Conservation (phyloP, 192 early-diverging fungal species). For the Coemansia sp. region DNA sequence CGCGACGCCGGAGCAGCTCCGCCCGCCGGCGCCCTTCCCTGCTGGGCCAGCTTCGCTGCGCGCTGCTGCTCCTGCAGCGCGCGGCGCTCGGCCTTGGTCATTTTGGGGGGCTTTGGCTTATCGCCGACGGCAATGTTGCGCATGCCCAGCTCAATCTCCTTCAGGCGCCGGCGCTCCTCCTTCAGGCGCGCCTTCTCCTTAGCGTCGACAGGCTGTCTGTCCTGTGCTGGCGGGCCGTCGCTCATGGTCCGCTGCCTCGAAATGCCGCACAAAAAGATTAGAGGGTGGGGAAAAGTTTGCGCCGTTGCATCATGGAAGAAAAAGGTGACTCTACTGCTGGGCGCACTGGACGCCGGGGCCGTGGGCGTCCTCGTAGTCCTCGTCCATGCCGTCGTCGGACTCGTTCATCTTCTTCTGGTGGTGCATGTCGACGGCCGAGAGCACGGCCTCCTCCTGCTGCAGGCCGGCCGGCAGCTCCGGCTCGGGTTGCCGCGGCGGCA, state of each 20-base stretch:
- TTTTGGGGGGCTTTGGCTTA: constrained; percentile 49
- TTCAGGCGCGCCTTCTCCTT: constrained; percentile 22
- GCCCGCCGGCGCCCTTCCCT: constrained; percentile 12
- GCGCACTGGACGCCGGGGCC: constrained; percentile 91
- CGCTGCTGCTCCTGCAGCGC: constrained; percentile 79
- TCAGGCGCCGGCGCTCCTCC: constrained; percentile 35
- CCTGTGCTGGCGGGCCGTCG: constrained; percentile 4
- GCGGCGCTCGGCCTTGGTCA: constrained; percentile 88
- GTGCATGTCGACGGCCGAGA: constrained; percentile 68
- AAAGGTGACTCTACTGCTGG: constrained; percentile 66
- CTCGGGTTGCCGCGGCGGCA: constrained; percentile 67
- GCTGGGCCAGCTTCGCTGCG: constrained; percentile 73
- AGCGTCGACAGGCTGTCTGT: no score
- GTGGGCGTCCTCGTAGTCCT: constrained; percentile 61
- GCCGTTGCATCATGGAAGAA: not conserved
- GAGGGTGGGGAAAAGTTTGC: not conserved
- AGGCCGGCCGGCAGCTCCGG: constrained; percentile 52
- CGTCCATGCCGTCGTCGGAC: constrained; percentile 49
- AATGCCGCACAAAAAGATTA: constrained; percentile 39
- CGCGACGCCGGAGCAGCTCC: constrained; percentile 15
- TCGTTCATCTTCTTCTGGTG: constrained; percentile 56
- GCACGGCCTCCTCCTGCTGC: constrained; percentile 76
- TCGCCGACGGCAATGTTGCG: constrained; percentile 18
- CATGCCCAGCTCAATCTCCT: constrained; percentile 26
- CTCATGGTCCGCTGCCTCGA: constrained; percentile 62